phyloP scores from a whole-genome alignment of 257 asterid species.

The Catharanthus roseus region DNA sequence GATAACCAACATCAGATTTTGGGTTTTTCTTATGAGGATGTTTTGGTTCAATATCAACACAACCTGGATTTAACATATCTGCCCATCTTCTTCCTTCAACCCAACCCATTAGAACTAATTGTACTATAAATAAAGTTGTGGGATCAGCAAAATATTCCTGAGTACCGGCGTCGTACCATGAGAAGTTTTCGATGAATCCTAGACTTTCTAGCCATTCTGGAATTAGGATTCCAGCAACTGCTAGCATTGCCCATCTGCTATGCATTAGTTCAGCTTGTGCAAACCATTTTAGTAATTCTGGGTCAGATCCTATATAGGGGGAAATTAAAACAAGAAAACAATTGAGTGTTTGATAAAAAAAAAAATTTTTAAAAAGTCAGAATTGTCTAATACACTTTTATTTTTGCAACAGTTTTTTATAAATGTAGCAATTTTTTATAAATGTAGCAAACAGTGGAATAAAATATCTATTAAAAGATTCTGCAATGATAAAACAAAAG shows the following conservation, averaged over 20 bases:
- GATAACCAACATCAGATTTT: conserved; percentile 75
- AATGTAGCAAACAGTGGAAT: too few relatives aligned
- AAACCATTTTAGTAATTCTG: conserved; percentile 71
- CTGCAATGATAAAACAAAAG: too few relatives aligned
- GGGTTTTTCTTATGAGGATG: conserved; percentile 59
- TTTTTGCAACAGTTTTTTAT: too few relatives aligned
- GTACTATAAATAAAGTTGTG: conserved; percentile 53
- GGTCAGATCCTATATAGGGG: conserved; percentile 62
- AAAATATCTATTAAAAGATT: too few relatives aligned
- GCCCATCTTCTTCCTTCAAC: conserved; percentile 94
- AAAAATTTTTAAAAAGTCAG: too few relatives aligned
- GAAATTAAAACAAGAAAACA: not conserved
- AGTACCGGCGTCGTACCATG: conserved; percentile 76
- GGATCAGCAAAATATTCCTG: conserved; percentile 71
- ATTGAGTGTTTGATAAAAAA: too few relatives aligned
- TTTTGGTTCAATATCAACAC: conserved; percentile 62
- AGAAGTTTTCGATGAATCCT: conserved; percentile 64
- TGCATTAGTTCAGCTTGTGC: conserved; percentile 88
- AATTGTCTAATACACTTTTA: too few relatives aligned
- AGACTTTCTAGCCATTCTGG: conserved; percentile 78
- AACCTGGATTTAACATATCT: conserved; percentile 67
- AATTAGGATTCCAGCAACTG: conserved; percentile 69
- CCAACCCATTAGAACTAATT: conserved; percentile 77
- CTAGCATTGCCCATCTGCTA: conserved; percentile 86
- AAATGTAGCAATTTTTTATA: too few relatives aligned